phyloP scores from a whole-genome alignment of 176 grass and related monocot genomes.

The Typha latifolia region DNA sequence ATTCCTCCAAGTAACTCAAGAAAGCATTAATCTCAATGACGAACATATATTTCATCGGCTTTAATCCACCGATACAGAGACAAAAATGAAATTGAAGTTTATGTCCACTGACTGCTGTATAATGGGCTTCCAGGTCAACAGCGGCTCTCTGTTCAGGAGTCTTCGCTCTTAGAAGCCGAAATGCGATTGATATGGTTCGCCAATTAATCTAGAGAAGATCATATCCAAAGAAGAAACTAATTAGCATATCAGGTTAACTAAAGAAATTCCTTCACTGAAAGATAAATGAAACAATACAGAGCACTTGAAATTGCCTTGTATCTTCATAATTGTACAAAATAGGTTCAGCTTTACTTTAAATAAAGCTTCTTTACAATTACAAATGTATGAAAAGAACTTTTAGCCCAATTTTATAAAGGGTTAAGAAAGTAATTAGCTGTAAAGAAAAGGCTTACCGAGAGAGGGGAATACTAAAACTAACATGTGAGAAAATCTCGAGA shows the following conservation, averaged over 20 bases:
- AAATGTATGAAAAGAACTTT: too few relatives aligned
- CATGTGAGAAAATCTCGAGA: too few relatives aligned
- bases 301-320: too few relatives aligned
- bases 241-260: constrained; percentile 3
- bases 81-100: constrained; percentile 1
- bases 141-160: constrained; percentile 61
- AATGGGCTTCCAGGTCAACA: constrained; percentile 78
- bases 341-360: too few relatives aligned
- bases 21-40: background rate
- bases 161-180: constrained; percentile 61
- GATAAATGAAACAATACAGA: background rate
- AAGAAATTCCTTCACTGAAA: constrained; percentile 1
- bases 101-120: constrained; percentile 39
- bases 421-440: too few relatives aligned
- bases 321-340: too few relatives aligned
- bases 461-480: too few relatives aligned
- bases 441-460: too few relatives aligned
- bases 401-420: too few relatives aligned
- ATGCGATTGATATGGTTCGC: constrained; percentile 46
- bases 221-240: background rate
- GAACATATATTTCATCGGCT: background rate
- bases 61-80: background rate
- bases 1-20: background rate
- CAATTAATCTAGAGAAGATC: constrained; percentile 40
- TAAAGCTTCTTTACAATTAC: too few relatives aligned